Evolutionary conservation across 768 basidiomycete genomes (phyloP), one percentile per base, ranked within the genome.

Genomic region (Russula emetica): DNA sequence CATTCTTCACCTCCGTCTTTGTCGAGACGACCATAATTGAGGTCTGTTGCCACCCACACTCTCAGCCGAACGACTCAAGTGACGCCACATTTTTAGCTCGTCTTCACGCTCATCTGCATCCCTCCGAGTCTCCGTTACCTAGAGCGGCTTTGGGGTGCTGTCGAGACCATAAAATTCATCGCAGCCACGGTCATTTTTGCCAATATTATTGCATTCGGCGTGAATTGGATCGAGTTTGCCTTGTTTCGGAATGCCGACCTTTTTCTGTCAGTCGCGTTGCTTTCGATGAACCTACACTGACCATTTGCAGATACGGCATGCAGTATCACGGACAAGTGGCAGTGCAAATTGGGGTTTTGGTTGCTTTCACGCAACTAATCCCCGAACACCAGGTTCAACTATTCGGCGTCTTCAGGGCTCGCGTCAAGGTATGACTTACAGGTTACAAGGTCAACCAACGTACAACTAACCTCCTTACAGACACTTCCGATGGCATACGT

Each of bases 371-470:
- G 4, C 97, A 99, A 74, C 76, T 97, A 60, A 98, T 98, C 69
- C 96, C 96, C 36, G 97, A 99, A 75, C 95, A 99, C 71, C 96
- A 98, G 75, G 87, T 99, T 16, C 97, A 98, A 74, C 71, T 98
- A 20, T 79, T 98, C 63, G 94, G 94, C 38, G 76, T 92, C 52
- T 71, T 93, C 67, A 92, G 85, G 74, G 82, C 89, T 53, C 85
- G 93, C 61, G 95, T 98, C 69, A 99, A 98, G 85, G 95, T 91
- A 47, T 11, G 59, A 38, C 58, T 42, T 60, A 3, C 7, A 40
- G 38, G 16, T 40, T n/a, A 13, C 38, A 9, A 14, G 13, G 18
- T 20, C 30, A 16, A 22, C n/a, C 20, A 45, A 28, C 20, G 30
- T 55, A 22, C 42, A 16, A 38, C 51, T 62, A 28, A 61, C 62